Percentiles rank a stretch among this genome's conserved stretches.
These are phyloP conservation scores for Colletotrichum liriopes DNA, from an alignment of 2,329 filamentous ascomycete genomes.

Conservation along the genomic window DNA sequence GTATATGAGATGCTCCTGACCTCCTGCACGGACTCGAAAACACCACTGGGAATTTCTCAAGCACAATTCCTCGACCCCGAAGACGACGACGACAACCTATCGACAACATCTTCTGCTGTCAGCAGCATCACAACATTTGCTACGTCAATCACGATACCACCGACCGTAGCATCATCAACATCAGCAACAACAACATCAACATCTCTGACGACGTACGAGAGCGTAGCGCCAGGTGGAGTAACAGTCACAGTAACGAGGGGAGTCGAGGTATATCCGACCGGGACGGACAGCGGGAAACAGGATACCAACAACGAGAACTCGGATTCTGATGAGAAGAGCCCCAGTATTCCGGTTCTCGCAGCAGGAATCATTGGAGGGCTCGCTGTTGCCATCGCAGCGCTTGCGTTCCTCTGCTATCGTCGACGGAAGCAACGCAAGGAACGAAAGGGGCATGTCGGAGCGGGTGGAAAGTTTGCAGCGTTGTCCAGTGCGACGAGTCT, in stretches of 20 bases:
- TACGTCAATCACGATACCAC: constrained; percentile 6
- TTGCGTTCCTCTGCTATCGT: constrained; percentile 36
- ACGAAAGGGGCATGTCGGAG: constrained; percentile 5
- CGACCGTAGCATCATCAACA: constrained; percentile 2
- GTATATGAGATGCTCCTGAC: constrained; percentile 62
- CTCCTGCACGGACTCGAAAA: constrained; percentile 62
- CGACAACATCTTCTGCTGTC: constrained; percentile 1
- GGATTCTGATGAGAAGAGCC: neutral
- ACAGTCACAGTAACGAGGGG: constrained; percentile 36
- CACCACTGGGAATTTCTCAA: constrained; percentile 60
- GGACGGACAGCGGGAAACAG: constrained; percentile 14
- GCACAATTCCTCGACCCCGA: constrained; percentile 56
- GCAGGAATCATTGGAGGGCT: constrained; percentile 22
- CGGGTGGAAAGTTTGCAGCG: constrained; percentile 32
- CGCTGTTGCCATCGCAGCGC: neutral
- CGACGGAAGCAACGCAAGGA: constrained; percentile 27
- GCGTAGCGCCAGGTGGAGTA: constrained; percentile 33
- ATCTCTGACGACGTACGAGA: constrained; percentile 33
- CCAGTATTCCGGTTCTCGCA: constrained; percentile 4
- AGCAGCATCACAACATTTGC: constrained; percentile 10
- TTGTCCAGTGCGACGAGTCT: constrained; percentile 40
- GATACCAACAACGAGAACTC: neutral
- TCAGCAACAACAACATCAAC: neutral
- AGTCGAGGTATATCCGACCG: constrained; percentile 28
- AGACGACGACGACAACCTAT: constrained; percentile 26